Base-by-base conservation (phyloP, 2,329 filamentous ascomycete genomes). In the Penicillium sp. region DNA sequence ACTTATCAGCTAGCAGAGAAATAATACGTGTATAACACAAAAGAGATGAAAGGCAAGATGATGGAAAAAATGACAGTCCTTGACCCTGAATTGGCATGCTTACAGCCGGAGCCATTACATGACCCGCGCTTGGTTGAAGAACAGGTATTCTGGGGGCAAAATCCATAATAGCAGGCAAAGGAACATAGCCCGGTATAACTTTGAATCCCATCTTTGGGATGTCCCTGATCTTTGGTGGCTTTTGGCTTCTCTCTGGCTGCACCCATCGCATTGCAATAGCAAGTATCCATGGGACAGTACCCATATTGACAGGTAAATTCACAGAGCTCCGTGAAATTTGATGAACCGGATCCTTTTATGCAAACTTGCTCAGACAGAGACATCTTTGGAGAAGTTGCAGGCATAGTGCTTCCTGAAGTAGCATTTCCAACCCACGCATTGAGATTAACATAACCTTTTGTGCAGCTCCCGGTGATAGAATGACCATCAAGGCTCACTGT, bases 341-440 rank as follows among this genome's bases (percentile, higher is more conserved):
- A 27, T 0, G 14, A 35, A 14, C 56, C 59, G 9, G 44, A 45
- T 16, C 59, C 59, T 9, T 52, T 31, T 7, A 59, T 50, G 42
- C 59, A 61, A 8, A 56, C 54, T 31, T 61, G 50, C 5, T 61
- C 48, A 11, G 56, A 55, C 5, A 55, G 19, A 9, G 53, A 24
- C 21, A 56, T 42, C 13, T 56, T 42, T 16, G 59, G 56, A 3
- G 56, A 52, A 16, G 52, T 26, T 2, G 51, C 29, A 1, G 29
- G 9, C 13, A 60, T 51, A 14, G 26, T 52, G 6, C 19, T 55
- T 45, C 39, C 45, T 2, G 59, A 56, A 3, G 57, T 62, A 2
- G 59, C 58, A 51, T 58, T 67, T n/a, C 70, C 71, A 11, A 76
- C 74, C 67, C 68, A 74, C 5, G 74, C 68, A 62, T 77, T 77